phyloP scores from a whole-genome alignment of 1,284 basidiomycete genomes.

The Caloboletus inedulis region DNA sequence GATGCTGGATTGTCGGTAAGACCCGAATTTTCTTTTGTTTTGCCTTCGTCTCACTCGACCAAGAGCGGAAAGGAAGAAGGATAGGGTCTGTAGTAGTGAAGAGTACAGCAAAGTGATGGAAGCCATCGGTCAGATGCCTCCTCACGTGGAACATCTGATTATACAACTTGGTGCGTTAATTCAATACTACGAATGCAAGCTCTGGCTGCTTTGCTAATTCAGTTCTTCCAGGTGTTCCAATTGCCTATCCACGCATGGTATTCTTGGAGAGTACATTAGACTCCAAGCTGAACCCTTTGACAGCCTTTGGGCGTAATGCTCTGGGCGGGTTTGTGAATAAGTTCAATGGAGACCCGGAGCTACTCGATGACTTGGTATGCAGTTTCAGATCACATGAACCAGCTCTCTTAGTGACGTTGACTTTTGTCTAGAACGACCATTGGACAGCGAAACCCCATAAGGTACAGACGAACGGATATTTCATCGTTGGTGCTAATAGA shows the following conservation, averaged over 20 bases:
- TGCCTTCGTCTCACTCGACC: slow-evolving; percentile 1
- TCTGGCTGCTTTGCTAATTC: neutral
- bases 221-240: slow-evolving; percentile 57
- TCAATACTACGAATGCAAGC: neutral
- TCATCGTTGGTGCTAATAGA: neutral
- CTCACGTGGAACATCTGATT: slow-evolving; percentile 74
- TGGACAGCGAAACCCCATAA: slow-evolving; percentile 85
- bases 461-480: slow-evolving; percentile 35
- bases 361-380: slow-evolving; percentile 84
- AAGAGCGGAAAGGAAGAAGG: slow-evolving; percentile 83
- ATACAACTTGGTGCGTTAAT: slow-evolving; percentile 63
- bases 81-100: slow-evolving; percentile 69
- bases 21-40: neutral
- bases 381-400: neutral
- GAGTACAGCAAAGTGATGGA: slow-evolving; percentile 76
- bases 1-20: slow-evolving; percentile 81
- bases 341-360: slow-evolving; percentile 88
- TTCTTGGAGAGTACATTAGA: slow-evolving; percentile 79
- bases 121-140: slow-evolving; percentile 56
- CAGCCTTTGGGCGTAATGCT: slow-evolving; percentile 68
- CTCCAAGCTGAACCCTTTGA: slow-evolving; percentile 79
- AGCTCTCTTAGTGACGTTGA: neutral
- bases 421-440: slow-evolving; percentile 68
- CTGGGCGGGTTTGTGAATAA: slow-evolving; percentile 84
- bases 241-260: slow-evolving; percentile 91